Base-by-base conservation (phyloP, 495 filamentous ascomycete species). In the Aspergillus nidulans region DNA sequence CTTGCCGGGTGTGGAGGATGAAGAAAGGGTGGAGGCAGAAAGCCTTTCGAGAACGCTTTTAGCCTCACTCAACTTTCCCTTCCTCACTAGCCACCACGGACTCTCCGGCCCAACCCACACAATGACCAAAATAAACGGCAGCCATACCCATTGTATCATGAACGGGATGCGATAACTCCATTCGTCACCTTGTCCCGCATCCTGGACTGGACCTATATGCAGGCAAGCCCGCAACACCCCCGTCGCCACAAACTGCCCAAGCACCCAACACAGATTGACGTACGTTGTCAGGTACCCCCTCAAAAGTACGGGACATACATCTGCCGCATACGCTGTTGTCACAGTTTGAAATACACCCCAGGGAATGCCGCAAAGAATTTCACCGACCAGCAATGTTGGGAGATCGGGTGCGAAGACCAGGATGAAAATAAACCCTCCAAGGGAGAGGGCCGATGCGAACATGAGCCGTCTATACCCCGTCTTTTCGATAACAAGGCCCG, bases 281-380 rank as follows among this genome's bases (percentile, higher is more conserved):
- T 85, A 88, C 18, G 83, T 87, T 0, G 87, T 89, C 34, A 89
- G 62, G 60, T 86, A 89, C 4, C 82, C 77, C 13, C 87, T 76
- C 49, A 90, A 77, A n/a, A 76, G 73, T 1, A 86, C 76, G 10
- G 87, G 87, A 60, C 79, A 84, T 24, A 89, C 83, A 56, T 91
- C 87, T 34, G 85, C 84, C 43, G 86, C 87, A 55, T 89, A 91
- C 1, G 84, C 84, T 56, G 84, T 82, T 19, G 84, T 84, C 4
- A 85, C 66, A 1, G 85, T 88, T 62, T 88, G 85, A 67, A 88
- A 88, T 23, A 89, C 79, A 53, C 87, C 87, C 86, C 86, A 89
- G 30, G 84, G 82, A 51, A 90, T 83, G 56, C 87, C 86, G 50
- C 80, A 83, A 1, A 90, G 72, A 49, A 89, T 85, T 65, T 88